These are phyloP conservation scores for Zizania latifolia DNA, from an alignment of 176 grass and related monocot genomes.

Conservation along the genomic window DNA sequence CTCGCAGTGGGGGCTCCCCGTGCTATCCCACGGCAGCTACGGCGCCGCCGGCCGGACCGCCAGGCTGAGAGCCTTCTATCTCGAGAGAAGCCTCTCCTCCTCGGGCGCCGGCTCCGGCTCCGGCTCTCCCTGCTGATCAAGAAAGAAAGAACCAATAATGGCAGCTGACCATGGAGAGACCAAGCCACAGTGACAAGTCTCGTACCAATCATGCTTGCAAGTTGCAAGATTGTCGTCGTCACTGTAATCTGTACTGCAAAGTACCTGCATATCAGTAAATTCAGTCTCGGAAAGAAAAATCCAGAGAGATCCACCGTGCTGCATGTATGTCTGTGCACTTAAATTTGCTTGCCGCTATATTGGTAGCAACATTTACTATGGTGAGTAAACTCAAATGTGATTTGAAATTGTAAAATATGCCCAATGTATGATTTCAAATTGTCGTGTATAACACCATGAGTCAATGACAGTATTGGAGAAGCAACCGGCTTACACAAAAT, in stretches of 20 bases:
- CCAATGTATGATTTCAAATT: not conserved
- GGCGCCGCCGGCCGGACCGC: conserved; percentile 21
- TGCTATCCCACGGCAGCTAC: conserved; percentile 49
- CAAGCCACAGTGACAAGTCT: conserved; percentile 1
- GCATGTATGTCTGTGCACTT: not conserved
- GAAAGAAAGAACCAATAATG: not conserved
- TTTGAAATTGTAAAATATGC: too few relatives aligned
- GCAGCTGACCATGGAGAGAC: not conserved
- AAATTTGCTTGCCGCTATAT: not conserved
- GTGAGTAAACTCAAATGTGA: not conserved
- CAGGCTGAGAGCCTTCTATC: conserved; percentile 42
- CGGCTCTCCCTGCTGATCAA: conserved; percentile 38
- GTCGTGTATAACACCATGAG: not conserved
- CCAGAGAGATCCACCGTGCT: not conserved
- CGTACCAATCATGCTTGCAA: conserved; percentile 16
- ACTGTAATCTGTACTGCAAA: conserved; percentile 17
- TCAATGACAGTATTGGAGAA: not conserved
- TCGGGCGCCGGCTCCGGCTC: not conserved
- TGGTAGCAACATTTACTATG: not conserved
- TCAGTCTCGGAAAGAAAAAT: not conserved
- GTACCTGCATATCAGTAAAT: conserved; percentile 21
- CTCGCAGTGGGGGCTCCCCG: conserved; percentile 69
- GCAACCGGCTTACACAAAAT: not conserved
- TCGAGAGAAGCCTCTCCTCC: conserved; percentile 41
- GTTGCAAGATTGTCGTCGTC: not conserved